Percentiles rank a stretch among this genome's conserved stretches.
These are phyloP conservation scores for Polygonum maritimum DNA, from an alignment of 148 eudicot genomes.

Conservation along the genomic window DNA sequence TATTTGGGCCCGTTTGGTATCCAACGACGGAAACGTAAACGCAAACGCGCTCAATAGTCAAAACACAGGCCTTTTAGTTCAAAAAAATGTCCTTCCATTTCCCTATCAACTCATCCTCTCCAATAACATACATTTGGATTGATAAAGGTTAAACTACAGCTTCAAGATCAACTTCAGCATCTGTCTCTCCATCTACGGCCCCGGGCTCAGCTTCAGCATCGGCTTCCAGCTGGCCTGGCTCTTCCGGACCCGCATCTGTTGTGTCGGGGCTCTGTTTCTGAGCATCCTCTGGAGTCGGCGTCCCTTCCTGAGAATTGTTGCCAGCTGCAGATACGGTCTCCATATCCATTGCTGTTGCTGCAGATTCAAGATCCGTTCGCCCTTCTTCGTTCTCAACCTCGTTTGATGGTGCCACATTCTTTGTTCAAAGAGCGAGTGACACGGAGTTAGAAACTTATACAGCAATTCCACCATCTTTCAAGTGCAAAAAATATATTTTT, in stretches of 20 bases:
- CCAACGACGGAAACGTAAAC: too few relatives aligned
- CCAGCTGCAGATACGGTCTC: slow-evolving; percentile 45
- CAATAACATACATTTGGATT: neutral
- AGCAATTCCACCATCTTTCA: neutral
- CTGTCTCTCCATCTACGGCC: slow-evolving; percentile 71
- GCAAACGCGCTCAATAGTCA: too few relatives aligned
- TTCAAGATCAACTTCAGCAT: slow-evolving; percentile 66
- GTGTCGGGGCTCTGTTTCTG: slow-evolving; percentile 68
- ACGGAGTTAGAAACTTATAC: neutral
- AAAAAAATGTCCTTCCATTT: neutral
- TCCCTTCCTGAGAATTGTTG: slow-evolving; percentile 44
- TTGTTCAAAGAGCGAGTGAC: neutral
- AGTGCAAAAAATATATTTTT: neutral
- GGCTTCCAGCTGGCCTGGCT: slow-evolving; percentile 62
- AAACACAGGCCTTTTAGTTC: too few relatives aligned
- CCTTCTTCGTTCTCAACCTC: slow-evolving; percentile 66
- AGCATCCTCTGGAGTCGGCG: slow-evolving; percentile 53
- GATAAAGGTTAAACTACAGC: slow-evolving; percentile 12
- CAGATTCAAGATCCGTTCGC: slow-evolving; percentile 54
- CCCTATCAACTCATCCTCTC: neutral
- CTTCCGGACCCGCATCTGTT: slow-evolving; percentile 43
- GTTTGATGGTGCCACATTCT: slow-evolving; percentile 47
- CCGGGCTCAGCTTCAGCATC: slow-evolving; percentile 59
- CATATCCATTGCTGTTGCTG: slow-evolving; percentile 43
- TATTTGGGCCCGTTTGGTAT: too few relatives aligned